phyloP scores from a whole-genome alignment of 495 filamentous ascomycete genomes.

The Annulohypoxylon bovei region DNA sequence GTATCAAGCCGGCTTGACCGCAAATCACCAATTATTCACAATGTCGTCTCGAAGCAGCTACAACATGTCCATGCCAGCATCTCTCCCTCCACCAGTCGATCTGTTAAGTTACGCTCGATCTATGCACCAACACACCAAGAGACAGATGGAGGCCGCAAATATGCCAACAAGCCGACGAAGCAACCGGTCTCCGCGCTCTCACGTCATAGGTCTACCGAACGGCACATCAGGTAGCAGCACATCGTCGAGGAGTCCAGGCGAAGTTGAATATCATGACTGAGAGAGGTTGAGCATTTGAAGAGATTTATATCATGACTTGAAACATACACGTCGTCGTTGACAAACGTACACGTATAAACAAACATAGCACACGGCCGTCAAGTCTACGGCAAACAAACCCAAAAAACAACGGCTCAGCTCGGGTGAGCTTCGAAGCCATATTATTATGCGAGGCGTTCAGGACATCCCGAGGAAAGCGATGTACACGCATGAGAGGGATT shows the following conservation, averaged over 20 bases:
- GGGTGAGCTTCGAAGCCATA: conserved; percentile 4
- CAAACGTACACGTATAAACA: conserved; percentile 14
- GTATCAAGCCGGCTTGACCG: conserved; percentile 31
- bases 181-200: conserved; percentile 19
- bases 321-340: background rate
- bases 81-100: conserved; percentile 55
- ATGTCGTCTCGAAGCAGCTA: conserved; percentile 53
- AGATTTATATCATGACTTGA: background rate
- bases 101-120: conserved; percentile 56
- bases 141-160: conserved; percentile 60
- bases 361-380: background rate
- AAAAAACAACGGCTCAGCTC: conserved; percentile 4
- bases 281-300: background rate
- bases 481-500: conserved; percentile 3
- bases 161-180: conserved; percentile 37
- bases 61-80: conserved; percentile 45
- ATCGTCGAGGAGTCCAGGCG: conserved; percentile 19
- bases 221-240: conserved; percentile 39
- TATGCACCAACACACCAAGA: conserved; percentile 63
- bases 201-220: conserved; percentile 48
- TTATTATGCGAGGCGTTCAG: conserved; percentile 1
- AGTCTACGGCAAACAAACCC: background rate
- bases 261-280: conserved; percentile 42
- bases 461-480: conserved; percentile 8
- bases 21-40: conserved; percentile 17